Base-by-base conservation (phyloP, 2,329 filamentous ascomycete genomes). In the Myriosclerotinia scirpicola region DNA sequence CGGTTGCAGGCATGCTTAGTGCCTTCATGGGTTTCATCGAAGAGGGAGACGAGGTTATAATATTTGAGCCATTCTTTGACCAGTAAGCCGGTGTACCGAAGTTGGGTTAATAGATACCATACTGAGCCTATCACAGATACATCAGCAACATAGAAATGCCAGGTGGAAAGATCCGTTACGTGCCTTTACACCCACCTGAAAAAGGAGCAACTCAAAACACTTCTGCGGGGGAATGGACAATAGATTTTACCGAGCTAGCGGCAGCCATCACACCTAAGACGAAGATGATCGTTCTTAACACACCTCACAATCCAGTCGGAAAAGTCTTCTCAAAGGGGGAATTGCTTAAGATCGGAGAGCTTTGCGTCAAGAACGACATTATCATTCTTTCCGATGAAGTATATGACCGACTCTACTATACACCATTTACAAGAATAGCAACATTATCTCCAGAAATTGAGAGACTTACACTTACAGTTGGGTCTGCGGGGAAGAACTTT, bases 121-220 rank as follows among this genome's bases (percentile, higher is more conserved):
- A 34, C 69, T 73, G 46, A 73, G 11, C 36, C 22, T 48, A 38
- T 46, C 60, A 17, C 62, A 87, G 85, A 73, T 96, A 98, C 78
- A 96, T 99, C 72, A 93, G 90, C 82, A 99, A 99, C 80, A 98
- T 99, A 71, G 91, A 97, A 79, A 98, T 99, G 93, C 89, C 95
- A 0, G 95, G 95, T 62, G 95, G 95, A 72, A 96, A 90, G 77
- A 92, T 98, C 70, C 90, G 94, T 73, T 98, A 97, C 76, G 94
- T 98, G 34, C 93, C 95, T n/a, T 83, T 99, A 77, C 91, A 95
- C 69, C 94, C 95, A 38, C 95, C 95, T 12, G 84, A 85, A 70
- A 88, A 92, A 55, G 95, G 95, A 61, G 90, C 87, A 5, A 86
- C 83, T 50, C 86, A 88, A 78, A 96, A 91, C 0, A 92, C 92